Evolutionary conservation across 2,329 filamentous ascomycete genomes (phyloP).

Genomic region (Neofusicoccum sp.): DNA sequence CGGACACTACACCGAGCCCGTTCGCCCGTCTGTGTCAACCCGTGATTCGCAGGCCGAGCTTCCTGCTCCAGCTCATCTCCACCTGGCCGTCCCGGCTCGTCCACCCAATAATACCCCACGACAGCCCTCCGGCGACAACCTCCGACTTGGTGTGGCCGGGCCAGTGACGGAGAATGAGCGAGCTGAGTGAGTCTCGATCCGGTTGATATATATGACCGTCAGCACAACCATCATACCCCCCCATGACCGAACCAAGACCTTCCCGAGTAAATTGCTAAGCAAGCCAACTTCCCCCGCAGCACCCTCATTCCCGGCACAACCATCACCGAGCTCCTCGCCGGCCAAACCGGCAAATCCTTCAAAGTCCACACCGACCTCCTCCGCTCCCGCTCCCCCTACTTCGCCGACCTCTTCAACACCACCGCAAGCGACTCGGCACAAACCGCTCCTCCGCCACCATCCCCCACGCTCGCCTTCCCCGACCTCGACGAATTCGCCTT

Average conservation of each 20-base stretch:
- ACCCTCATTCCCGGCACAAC: constrained; percentile 7
- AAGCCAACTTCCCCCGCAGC: neutral
- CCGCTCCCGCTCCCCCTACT: constrained; percentile 27
- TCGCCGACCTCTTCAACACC: constrained; percentile 23
- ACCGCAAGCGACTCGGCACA: too few relatives aligned
- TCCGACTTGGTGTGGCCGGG: constrained; percentile 11
- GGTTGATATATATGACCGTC: neutral
- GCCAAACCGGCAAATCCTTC: constrained; percentile 27
- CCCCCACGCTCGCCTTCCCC: constrained; percentile 23
- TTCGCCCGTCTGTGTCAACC: constrained; percentile 9
- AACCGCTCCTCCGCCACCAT: constrained; percentile 3
- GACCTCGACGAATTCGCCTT: constrained; percentile 31
- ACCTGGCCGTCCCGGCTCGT: neutral
- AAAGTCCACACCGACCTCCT: constrained; percentile 26
- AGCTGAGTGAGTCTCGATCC: constrained; percentile 10
- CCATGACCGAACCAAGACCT: too few relatives aligned
- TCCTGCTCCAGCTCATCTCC: neutral
- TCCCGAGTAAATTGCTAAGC: neutral
- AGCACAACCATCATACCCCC: too few relatives aligned
- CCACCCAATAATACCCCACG: constrained; percentile 14
- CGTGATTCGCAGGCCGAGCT: constrained; percentile 17
- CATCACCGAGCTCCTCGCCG: constrained; percentile 24
- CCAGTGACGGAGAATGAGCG: neutral
- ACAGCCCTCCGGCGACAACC: neutral
- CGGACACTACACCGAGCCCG: neutral